Base-by-base conservation (phyloP, 164 flowering plant genomes). In the Tetrastigma voinierianum region DNA sequence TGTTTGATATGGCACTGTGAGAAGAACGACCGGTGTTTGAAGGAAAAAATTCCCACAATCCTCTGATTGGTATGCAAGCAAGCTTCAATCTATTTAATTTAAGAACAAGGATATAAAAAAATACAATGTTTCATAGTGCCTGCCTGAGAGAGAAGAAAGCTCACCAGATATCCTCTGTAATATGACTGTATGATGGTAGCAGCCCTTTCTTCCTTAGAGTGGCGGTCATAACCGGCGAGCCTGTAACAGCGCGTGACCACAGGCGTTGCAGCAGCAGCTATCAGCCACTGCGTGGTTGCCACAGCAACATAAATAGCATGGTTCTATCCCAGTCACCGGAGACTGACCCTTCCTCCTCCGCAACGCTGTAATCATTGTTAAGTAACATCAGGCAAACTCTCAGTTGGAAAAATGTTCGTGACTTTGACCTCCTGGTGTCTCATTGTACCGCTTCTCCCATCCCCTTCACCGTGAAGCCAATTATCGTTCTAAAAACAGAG, bases 251-350 rank as follows among this genome's bases (percentile, higher is more conserved):
- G n/a, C 5, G 98, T n/a, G n/a, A n/a, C 95, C 71, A 87, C 93
- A 0, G 98, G 96, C 0, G 97, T 97, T 0, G 90, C 93, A 2
- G 97, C 98, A n/a, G n/a, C n/a, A n/a, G n/a, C n/a, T n/a, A n/a
- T n/a, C n/a, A n/a, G n/a, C n/a, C n/a, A n/a, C n/a, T n/a, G n/a
- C n/a, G n/a, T n/a, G 6, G 98, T 93, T 0, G 97, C 97, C 47
- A 78, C 77, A 0, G 98, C 97, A 19, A 91, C 89, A 0, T 89
- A 96, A 25, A 89, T 84, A 5, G 99, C 96, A 69, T 87, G 97
- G 60, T 80, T 18, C 79, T 74, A 52, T 89, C n/a, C 84, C 84
- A 10, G 74, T 52, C 1, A 56, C 67, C 0, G 90, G 83, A 32
- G 90, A 77, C n/a, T 1, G 51, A 67, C 40, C 6, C 40, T 7